Base-by-base conservation (phyloP, 2,329 filamentous ascomycete genomes). In the Acrocalymma vagum region DNA sequence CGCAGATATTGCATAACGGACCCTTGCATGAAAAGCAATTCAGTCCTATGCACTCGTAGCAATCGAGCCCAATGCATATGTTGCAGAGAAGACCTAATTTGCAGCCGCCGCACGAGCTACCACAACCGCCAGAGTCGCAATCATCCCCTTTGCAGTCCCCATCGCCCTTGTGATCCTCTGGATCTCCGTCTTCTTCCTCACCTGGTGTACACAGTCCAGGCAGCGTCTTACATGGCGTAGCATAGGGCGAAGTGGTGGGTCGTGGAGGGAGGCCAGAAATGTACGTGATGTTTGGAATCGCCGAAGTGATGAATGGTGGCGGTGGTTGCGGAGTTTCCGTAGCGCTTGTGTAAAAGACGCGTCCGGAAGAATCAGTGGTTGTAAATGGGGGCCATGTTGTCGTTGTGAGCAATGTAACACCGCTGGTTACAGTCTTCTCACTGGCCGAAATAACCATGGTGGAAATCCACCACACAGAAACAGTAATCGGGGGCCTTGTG, bases 401-500 rank as follows among this genome's bases (percentile, higher is more conserved):
- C 5, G 40, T 31, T 5, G 14, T 38, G 20, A 33, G 18, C 11
- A 33, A 14, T 22, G 14, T 33, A n/a, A 33, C 30, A 11, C 33
- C 22, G 24, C 27, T 37, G 24, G 14, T 25, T 13, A 43, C 33
- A 11, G 33, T 31, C 6, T 26, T 23, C n/a, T 20, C 11, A 11
- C 20, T 13, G 14, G 13, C 20, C 9, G 15, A 17, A 22, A 43
- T 18, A 16, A 46, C 37, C 16, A 42, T 33, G 11, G 33, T 42
- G 4, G 37, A 24, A 9, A 31, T 30, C 11, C 18, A 38, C 42
- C 42, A 46, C n/a, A 20, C 20, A 14, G 37, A 42, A n/a, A 48
- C 20, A 8, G 45, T 48, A 16, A 48, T 15, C 2, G 41, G 45
- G 15, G 33, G 36, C 9, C 32, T 29, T 4, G 46, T 42, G 9